Evolutionary conservation across 148 eudicot species (phyloP), one percentile per base, ranked within the genome.

Genomic region (Oxyria digyna): DNA sequence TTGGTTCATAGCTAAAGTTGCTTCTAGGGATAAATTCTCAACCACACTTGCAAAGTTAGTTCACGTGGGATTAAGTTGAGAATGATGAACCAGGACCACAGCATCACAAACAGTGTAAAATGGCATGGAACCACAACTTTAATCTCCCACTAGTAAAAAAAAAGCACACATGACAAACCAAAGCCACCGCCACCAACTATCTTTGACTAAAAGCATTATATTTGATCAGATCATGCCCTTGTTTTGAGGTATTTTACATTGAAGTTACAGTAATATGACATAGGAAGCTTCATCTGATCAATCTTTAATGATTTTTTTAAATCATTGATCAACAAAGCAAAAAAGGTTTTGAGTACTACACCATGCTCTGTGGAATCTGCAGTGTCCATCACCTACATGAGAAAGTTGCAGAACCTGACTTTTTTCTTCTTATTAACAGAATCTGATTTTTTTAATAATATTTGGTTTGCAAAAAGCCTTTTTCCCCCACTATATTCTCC

Each of bases 1-100:
- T n/a, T 14, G 65, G 65, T 31, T 59, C 29, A 29, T 23, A 59
- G 4, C 65, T 59, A 59, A 59, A 59, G 65, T 59, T 27, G 38
- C 65, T 59, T 27, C 1, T 50, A 8, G n/a, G 27, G 24, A 50
- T 17, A 59, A 27, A 29, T 59, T 59, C 65, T 2, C 29, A 27
- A 59, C 18, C 6, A 8, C 65, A 54, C 62, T 23, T 59, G 29
- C 8, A 59, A 59, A 29, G 65, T 29, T 59, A 27, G 18, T 59
- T 27, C 65, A 59, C 65, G 29, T 59, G 65, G 65, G 32, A 59
- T 33, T 59, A 59, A 13, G 65, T 15, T 59, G 65, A 59, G 65
- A 59, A 52, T 52, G 29, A 52, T 52, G 62, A 52, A 59, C 8
- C 38, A 59, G 65, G 65, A 59, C 65, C 37, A 59, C 65, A 27